Conservation (phyloP, 108 stramenopile species). For the Cyclotella atomus region DNA sequence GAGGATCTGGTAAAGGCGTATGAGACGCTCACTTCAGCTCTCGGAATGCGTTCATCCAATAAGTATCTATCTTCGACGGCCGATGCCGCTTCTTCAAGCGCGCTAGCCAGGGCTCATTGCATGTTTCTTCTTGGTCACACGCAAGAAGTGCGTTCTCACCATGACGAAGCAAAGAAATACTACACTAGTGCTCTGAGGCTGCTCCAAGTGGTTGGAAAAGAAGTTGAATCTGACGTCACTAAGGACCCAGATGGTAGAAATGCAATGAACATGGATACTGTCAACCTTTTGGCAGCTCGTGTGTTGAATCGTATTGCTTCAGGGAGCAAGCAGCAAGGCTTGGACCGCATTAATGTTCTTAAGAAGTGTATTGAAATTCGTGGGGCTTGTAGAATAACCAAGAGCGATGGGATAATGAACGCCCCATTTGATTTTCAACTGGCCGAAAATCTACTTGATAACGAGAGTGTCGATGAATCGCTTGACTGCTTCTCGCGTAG, state of each 20-base stretch:
- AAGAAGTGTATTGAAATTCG: conserved; percentile 37
- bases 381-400: conserved; percentile 13
- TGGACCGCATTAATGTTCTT: conserved; percentile 13
- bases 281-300: conserved; percentile 43
- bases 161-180: conserved; percentile 21
- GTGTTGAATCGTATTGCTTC: conserved; percentile 32
- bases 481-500: conserved; percentile 36
- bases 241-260: neutral
- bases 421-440: conserved; percentile 26
- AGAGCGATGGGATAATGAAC: conserved; percentile 25
- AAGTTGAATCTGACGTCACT: neutral
- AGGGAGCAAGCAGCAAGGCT: too few relatives aligned
- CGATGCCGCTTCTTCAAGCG: conserved; percentile 3
- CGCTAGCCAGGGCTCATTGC: conserved; percentile 36
- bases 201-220: conserved; percentile 36
- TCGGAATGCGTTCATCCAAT: conserved; percentile 16
- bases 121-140: conserved; percentile 36
- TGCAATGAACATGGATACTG: conserved; percentile 28
- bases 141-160: conserved; percentile 18
- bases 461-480: conserved; percentile 32
- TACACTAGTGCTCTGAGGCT: conserved; percentile 25
- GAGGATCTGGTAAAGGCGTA: conserved; percentile 20
- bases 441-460: conserved; percentile 23
- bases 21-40: conserved; percentile 21
- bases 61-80: neutral